These are phyloP conservation scores for Diutina ranongensis DNA, from an alignment of 1,139 yeast species.

Conservation along the genomic window DNA sequence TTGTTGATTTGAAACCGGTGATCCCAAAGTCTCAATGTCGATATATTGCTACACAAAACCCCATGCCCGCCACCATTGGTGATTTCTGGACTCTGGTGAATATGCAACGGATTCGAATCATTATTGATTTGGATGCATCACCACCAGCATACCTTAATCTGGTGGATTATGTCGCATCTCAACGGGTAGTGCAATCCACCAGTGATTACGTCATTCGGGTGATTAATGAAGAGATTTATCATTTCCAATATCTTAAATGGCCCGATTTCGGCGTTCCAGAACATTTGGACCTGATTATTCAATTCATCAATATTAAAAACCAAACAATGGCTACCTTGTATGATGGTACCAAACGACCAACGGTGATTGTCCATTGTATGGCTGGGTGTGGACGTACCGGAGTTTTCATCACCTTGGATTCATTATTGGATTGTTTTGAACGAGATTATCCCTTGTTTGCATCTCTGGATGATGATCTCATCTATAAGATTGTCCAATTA, in stretches of 20 bases:
- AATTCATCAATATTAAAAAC: conserved; percentile 40
- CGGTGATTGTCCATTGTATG: conserved; percentile 2
- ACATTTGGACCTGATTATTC: conserved; percentile 38
- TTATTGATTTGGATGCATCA: not conserved
- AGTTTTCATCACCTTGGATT: conserved; percentile 11
- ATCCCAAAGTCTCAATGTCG: conserved; percentile 1
- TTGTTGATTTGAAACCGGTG: conserved; percentile 9
- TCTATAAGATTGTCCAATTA: conserved; percentile 26
- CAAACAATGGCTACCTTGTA: not conserved
- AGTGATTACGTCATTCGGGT: not conserved
- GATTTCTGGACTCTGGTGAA: conserved; percentile 6
- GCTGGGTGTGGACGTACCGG: conserved; percentile 14
- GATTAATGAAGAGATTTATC: conserved; percentile 25
- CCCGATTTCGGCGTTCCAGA: conserved; percentile 71
- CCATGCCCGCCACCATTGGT: not conserved
- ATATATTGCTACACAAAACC: conserved; percentile 6
- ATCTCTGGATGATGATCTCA: conserved; percentile 12
- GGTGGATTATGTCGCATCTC: not conserved
- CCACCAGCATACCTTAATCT: not conserved
- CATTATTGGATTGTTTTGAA: conserved; percentile 10
- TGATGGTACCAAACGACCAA: conserved; percentile 3
- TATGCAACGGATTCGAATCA: not conserved
- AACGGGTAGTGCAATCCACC: not conserved
- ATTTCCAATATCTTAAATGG: conserved; percentile 67
- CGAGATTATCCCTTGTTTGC: not conserved